phyloP scores from a whole-genome alignment of 2,329 filamentous ascomycete species.

The Fusarium sp. region DNA sequence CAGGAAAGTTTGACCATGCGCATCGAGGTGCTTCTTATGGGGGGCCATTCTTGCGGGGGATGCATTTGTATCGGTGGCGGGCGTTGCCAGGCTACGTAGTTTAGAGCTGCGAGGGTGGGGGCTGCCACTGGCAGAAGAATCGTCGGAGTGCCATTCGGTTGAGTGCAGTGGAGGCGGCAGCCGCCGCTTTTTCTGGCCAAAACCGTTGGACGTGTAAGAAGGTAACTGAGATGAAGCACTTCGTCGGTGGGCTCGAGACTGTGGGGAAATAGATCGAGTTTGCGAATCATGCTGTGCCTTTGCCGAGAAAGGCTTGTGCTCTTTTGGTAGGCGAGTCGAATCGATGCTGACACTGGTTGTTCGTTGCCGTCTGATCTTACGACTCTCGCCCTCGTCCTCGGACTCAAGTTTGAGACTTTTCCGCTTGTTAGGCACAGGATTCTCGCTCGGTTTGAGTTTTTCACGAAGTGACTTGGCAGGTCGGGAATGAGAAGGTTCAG shows the following conservation, averaged over 20 bases:
- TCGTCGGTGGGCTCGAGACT: slow-evolving; percentile 67
- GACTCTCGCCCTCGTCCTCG: slow-evolving; percentile 66
- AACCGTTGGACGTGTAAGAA: slow-evolving; percentile 64
- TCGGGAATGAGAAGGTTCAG: slow-evolving; percentile 59
- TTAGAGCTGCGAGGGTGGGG: slow-evolving; percentile 69
- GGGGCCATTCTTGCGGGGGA: slow-evolving; percentile 75
- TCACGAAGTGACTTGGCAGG: slow-evolving; percentile 60
- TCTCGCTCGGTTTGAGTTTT: slow-evolving; percentile 60
- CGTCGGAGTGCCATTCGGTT: slow-evolving; percentile 74
- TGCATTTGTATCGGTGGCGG: slow-evolving; percentile 68
- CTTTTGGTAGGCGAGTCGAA: slow-evolving; percentile 47
- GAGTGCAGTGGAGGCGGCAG: slow-evolving; percentile 70
- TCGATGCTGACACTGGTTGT: slow-evolving; percentile 59
- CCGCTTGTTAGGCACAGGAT: slow-evolving; percentile 61
- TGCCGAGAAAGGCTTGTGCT: slow-evolving; percentile 48
- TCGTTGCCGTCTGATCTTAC: slow-evolving; percentile 65
- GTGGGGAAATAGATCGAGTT: slow-evolving; percentile 69
- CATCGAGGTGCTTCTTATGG: slow-evolving; percentile 89
- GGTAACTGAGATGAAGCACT: slow-evolving; percentile 73
- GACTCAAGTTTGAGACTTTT: slow-evolving; percentile 66
- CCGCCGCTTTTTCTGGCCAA: slow-evolving; percentile 70
- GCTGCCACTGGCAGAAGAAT: slow-evolving; percentile 70
- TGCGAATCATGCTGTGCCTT: slow-evolving; percentile 49
- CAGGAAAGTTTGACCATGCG: slow-evolving; percentile 89
- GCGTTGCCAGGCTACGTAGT: slow-evolving; percentile 65